phyloP scores from a whole-genome alignment of 2,329 filamentous ascomycete species.

The Exophiala bonariae region DNA sequence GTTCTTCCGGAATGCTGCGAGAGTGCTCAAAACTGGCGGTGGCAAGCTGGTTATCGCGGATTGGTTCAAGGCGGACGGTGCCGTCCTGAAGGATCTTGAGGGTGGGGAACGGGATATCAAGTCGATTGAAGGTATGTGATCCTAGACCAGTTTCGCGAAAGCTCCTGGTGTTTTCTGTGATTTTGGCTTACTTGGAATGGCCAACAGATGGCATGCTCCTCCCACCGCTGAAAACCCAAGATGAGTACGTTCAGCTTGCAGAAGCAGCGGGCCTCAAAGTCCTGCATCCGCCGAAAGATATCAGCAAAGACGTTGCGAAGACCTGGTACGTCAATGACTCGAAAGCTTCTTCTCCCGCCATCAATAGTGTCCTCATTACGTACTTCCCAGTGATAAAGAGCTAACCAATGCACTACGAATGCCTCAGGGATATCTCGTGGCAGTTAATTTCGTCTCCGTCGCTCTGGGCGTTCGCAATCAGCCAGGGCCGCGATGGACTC shows the following conservation, averaged over 20 bases:
- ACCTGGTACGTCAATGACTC: conserved; percentile 54
- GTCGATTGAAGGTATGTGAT: conserved; percentile 55
- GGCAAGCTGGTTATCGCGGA: conserved; percentile 60
- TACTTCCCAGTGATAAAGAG: no score
- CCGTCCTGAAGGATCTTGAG: conserved; percentile 45
- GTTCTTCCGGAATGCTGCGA: conserved; percentile 56
- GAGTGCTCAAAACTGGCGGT: conserved; percentile 46
- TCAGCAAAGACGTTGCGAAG: conserved; percentile 58
- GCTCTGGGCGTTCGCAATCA: conserved; percentile 62
- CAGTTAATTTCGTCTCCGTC: conserved; percentile 59
- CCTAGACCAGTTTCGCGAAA: no score
- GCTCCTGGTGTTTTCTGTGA: no score
- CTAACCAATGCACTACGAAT: no score
- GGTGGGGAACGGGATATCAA: conserved; percentile 51
- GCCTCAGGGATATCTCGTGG: conserved; percentile 67
- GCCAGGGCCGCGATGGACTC: conserved; percentile 60
- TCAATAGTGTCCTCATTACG: not conserved
- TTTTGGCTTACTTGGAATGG: no score
- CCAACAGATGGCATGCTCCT: conserved; percentile 64
- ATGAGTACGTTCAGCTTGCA: conserved; percentile 55
- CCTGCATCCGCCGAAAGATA: conserved; percentile 48
- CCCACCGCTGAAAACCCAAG: conserved; percentile 55
- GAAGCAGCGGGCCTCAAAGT: conserved; percentile 49
- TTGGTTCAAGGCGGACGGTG: conserved; percentile 58
- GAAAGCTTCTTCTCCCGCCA: not conserved